Conservation (phyloP, 495 filamentous ascomycete genomes). For the Aspergillus ostianus region DNA sequence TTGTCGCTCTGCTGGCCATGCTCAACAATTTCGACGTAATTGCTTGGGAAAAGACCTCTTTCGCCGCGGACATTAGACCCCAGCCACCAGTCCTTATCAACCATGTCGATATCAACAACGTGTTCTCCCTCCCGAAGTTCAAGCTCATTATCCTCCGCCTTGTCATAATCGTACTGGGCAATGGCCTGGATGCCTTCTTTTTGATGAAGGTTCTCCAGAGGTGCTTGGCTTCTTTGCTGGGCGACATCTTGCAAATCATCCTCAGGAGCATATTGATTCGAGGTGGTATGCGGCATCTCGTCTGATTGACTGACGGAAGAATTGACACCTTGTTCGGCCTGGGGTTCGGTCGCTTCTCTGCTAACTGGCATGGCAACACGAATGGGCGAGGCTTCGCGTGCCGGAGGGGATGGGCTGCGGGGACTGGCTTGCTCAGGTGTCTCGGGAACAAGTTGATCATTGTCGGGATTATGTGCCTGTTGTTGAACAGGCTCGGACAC, state of each 20-base stretch:
- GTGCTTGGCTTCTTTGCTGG: constrained; percentile 59
- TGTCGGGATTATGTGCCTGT: constrained; percentile 51
- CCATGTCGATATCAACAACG: constrained; percentile 96
- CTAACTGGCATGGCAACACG: constrained; percentile 84
- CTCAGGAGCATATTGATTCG: constrained; percentile 60
- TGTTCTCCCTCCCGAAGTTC: constrained; percentile 87
- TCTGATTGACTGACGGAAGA: constrained; percentile 54
- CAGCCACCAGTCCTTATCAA: constrained; percentile 97
- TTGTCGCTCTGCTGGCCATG: constrained; percentile 37
- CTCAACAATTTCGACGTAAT: constrained; percentile 88
- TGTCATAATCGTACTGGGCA: constrained; percentile 94
- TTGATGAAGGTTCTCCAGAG: constrained; percentile 30
- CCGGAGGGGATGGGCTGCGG: constrained; percentile 55
- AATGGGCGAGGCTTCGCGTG: constrained; percentile 67
- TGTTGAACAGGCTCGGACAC: constrained; percentile 53
- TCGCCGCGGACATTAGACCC: constrained; percentile 80
- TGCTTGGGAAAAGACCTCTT: constrained; percentile 88
- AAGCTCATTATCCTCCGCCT: constrained; percentile 93
- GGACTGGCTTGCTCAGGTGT: constrained; percentile 61
- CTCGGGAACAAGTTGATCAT: constrained; percentile 41
- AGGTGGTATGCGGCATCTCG: constrained; percentile 57
- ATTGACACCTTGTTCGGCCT: constrained; percentile 49
- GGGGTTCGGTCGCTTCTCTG: constrained; percentile 51
- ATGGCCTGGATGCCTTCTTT: constrained; percentile 64
- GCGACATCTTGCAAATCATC: constrained; percentile 64